phyloP scores from a whole-genome alignment of 1,284 basidiomycete genomes.

The Boletus semigastroideus region DNA sequence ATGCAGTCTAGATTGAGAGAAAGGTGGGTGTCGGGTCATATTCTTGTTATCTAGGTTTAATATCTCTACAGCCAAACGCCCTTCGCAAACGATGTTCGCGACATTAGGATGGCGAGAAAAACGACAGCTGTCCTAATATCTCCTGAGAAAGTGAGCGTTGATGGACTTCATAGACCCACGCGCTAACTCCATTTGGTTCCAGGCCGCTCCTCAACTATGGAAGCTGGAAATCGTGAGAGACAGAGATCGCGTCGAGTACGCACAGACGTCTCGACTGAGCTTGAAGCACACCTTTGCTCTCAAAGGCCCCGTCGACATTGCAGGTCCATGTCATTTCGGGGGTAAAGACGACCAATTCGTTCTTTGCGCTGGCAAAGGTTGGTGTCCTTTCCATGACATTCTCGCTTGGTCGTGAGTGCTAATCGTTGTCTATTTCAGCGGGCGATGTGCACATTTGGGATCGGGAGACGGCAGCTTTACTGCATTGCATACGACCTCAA shows the following conservation, averaged over 20 bases:
- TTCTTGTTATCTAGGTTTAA: conserved; percentile 9
- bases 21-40: conserved; percentile 47
- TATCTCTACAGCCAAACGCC: conserved; percentile 60
- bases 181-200: conserved; percentile 10
- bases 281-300: conserved; percentile 71
- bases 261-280: conserved; percentile 48
- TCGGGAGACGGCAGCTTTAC: conserved; percentile 63
- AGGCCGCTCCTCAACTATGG: conserved; percentile 83
- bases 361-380: conserved; percentile 74
- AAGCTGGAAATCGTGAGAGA: conserved; percentile 66
- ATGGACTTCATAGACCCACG: neutral
- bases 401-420: conserved; percentile 5
- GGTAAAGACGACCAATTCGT: conserved; percentile 75
- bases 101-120: conserved; percentile 63
- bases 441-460: conserved; percentile 87
- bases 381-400: conserved; percentile 9
- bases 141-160: conserved; percentile 48
- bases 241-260: conserved; percentile 35
- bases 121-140: conserved; percentile 64
- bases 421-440: conserved; percentile 39
- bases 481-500: conserved; percentile 65
- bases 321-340: conserved; percentile 78
- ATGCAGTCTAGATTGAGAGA: conserved; percentile 62
- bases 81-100: conserved; percentile 75
- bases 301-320: conserved; percentile 66